These are phyloP conservation scores for Starmerella sp. DNA, from an alignment of 805 yeast genomes.

Conservation along the genomic window DNA sequence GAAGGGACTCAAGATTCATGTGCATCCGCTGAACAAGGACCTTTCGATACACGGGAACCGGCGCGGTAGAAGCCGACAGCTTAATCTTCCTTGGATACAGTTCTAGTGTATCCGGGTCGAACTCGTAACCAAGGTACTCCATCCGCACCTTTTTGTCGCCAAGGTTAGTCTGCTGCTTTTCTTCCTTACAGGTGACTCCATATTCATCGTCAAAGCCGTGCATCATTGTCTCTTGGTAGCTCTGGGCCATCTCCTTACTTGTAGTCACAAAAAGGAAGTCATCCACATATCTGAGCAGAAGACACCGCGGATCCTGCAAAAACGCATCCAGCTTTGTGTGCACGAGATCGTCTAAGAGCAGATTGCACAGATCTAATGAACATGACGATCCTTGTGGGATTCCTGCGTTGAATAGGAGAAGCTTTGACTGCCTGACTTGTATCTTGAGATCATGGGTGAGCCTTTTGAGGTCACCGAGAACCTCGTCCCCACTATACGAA, in stretches of 20 bases:
- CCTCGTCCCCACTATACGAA: background rate
- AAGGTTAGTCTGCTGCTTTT: constrained; percentile 7
- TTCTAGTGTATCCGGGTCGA: constrained; percentile 5
- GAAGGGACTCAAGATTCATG: background rate
- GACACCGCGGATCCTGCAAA: constrained; percentile 22
- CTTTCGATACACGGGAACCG: background rate
- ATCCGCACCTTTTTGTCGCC: background rate
- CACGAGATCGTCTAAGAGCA: constrained; percentile 55
- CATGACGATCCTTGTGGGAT: constrained; percentile 76
- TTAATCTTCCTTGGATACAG: background rate
- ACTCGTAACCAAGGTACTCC: constrained; percentile 7
- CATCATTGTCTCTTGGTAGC: background rate
- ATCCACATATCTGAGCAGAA: constrained; percentile 62
- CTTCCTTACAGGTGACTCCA: constrained; percentile 5
- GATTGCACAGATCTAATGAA: constrained; percentile 63
- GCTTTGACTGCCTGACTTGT: constrained; percentile 27
- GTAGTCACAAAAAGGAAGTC: constrained; percentile 69
- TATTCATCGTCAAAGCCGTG: constrained; percentile 10
- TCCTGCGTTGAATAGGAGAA: constrained; percentile 49
- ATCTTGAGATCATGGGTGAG: constrained; percentile 43
- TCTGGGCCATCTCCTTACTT: constrained; percentile 27
- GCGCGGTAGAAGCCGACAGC: background rate
- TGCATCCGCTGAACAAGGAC: background rate
- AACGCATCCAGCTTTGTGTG: constrained; percentile 26
- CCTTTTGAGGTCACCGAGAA: constrained; percentile 32